Evolutionary conservation across 495 filamentous ascomycete genomes (phyloP).

Genomic region (Pyrenopolyporus hunteri): DNA sequence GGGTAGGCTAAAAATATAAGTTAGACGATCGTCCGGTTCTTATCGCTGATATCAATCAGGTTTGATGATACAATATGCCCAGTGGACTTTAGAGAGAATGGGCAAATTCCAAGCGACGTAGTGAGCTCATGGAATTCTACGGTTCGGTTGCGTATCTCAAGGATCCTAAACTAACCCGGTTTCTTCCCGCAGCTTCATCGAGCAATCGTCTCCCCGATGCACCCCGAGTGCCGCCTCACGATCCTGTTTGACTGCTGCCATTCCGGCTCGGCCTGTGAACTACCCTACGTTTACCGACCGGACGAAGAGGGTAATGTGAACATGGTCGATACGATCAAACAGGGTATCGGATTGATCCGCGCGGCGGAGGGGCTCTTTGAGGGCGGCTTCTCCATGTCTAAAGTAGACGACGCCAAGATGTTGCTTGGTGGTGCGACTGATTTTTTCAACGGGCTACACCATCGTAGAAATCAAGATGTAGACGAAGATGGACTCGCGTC

Average conservation of each 20-base stretch:
- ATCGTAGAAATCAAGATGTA: conserved; percentile 44
- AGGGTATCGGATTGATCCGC: conserved; percentile 54
- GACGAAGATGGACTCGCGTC: conserved; percentile 58
- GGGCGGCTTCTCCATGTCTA: conserved; percentile 58
- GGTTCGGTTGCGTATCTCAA: no score
- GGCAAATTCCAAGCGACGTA: conserved; percentile 59
- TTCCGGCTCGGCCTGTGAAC: conserved; percentile 64
- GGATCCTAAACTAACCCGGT: not conserved
- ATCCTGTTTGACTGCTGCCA: conserved; percentile 69
- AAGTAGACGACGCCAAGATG: conserved; percentile 58
- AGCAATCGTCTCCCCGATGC: conserved; percentile 59
- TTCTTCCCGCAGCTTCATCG: conserved; percentile 52
- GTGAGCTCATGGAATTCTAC: conserved; percentile 25
- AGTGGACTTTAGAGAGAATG: conserved; percentile 56
- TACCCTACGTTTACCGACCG: conserved; percentile 63
- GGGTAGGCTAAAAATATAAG: conserved; percentile 40
- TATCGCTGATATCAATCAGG: conserved; percentile 40
- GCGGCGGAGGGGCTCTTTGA: conserved; percentile 56
- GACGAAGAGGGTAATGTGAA: conserved; percentile 62
- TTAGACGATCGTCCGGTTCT: conserved; percentile 13
- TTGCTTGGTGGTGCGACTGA: conserved; percentile 60
- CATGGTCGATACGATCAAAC: conserved; percentile 60
- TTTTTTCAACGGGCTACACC: conserved; percentile 60
- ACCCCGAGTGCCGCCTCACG: conserved; percentile 57
- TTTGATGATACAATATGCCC: conserved; percentile 65